These are phyloP conservation scores for Imleria badia DNA, from an alignment of 768 basidiomycete species.

Conservation along the genomic window DNA sequence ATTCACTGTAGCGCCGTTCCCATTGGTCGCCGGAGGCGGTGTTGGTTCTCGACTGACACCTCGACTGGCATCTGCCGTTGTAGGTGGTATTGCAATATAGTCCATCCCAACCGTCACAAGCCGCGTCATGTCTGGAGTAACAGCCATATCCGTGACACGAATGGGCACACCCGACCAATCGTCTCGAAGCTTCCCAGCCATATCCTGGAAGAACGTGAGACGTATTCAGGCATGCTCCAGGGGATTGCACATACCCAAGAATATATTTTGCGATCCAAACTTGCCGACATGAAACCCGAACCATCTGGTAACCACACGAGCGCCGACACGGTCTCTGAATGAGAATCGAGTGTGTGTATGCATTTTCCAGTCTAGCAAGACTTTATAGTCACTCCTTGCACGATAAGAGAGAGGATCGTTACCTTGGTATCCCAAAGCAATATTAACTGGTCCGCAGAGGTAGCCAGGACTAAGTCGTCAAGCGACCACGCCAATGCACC, in stretches of 20 bases:
- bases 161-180: constrained; percentile 70
- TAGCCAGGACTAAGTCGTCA: constrained; percentile 81
- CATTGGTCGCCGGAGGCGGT: constrained; percentile 31
- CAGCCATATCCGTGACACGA: constrained; percentile 82
- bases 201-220: constrained; percentile 49
- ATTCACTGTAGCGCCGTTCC: constrained; percentile 35
- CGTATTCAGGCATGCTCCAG: not conserved
- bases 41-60: constrained; percentile 37
- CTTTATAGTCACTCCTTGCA: constrained; percentile 5
- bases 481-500: constrained; percentile 90
- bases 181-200: constrained; percentile 68
- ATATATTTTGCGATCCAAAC: constrained; percentile 79
- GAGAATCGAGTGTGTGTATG: constrained; percentile 62
- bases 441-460: constrained; percentile 77
- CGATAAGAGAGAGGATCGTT: constrained; percentile 14
- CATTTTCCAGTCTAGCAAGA: constrained; percentile 67
- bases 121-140: constrained; percentile 81
- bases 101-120: constrained; percentile 85
- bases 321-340: constrained; percentile 82
- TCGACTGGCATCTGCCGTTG: constrained; percentile 20
- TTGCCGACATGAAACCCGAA: constrained; percentile 85
- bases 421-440: constrained; percentile 93
- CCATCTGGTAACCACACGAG: constrained; percentile 88
- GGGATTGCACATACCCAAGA: constrained; percentile 64
- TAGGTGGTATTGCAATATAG: constrained; percentile 30